Evolutionary conservation across 208 protist species (phyloP), one percentile per base, ranked within the genome.

Genomic region (Acanthamoeba culbertsoni): DNA sequence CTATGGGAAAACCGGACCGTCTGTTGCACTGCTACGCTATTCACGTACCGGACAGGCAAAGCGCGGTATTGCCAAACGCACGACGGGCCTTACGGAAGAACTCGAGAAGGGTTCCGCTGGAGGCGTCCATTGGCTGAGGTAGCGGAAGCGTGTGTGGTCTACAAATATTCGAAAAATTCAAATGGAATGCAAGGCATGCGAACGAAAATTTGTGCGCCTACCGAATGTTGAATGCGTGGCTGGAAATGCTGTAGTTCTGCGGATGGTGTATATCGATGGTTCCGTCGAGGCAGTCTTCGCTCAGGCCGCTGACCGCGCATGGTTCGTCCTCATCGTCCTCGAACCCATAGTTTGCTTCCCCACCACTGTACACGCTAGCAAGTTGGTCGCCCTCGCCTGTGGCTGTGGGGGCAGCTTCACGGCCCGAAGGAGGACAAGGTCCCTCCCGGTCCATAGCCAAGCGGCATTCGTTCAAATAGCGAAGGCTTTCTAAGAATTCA

Each of bases 31-130:
- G 48, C 48, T 55, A 8, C 48, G 48, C 48, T 8, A 55, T 8
- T 55, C 42, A n/a, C 73, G 35, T 33, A 86, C 75, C 75, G 26
- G 79, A 88, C 16, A 88, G 48, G 53, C 79, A 88, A 4, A 88
- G 48, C 33, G 79, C 79, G 2, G 79, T 88, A 31, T 88, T 88
- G 79, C 79, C 79, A 88, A 88, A 88, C 8, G 79, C 79, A 1
- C 79, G 45, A 7, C 79, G 79, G 35, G 79, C 79, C 53, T 88
- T 88, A 16, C 79, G 18, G 45, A 88, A 88, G 79, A 88, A 88
- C n/a, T 88, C 79, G 45, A 28, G 10, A 16, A 88, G 79, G 18
- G 53, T 62, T 6, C 35, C 37, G 79, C 45, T 42, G 16, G 45
- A 10, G 31, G 42, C 33, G 40, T 77, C 3, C 51, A 40, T 77